Conservation (phyloP, 352 stramenopile genomes). For the Globisporangium perplexum region DNA sequence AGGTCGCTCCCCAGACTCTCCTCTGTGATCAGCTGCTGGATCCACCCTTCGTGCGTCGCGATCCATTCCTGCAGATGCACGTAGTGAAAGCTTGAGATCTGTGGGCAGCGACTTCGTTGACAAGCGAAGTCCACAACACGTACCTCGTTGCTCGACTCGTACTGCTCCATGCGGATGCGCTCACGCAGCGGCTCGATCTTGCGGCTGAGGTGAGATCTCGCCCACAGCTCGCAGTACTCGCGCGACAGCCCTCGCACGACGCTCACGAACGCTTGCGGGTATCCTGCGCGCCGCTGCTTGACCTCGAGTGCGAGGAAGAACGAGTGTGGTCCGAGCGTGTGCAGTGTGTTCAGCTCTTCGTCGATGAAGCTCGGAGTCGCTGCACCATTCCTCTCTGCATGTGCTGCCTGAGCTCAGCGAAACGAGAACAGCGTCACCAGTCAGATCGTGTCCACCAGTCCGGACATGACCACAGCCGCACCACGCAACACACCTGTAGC, state of each 20-base stretch:
- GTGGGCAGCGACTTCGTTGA: background rate
- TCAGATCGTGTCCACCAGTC: no score
- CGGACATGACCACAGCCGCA: background rate
- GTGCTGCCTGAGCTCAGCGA: background rate
- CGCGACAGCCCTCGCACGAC: conserved; percentile 47
- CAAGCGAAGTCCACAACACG: background rate
- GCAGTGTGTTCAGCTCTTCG: conserved; percentile 39
- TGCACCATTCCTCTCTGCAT: background rate
- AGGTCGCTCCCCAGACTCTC: conserved; percentile 32
- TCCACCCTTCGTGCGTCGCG: conserved; percentile 62
- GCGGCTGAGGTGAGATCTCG: conserved; percentile 36
- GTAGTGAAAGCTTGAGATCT: background rate
- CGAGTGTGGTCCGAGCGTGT: conserved; percentile 41
- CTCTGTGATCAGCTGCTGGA: conserved; percentile 55
- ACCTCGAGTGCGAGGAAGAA: conserved; percentile 54
- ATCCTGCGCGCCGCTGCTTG: conserved; percentile 23
- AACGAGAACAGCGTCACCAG: background rate
- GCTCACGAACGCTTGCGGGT: conserved; percentile 45
- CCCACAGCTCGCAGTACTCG: conserved; percentile 70
- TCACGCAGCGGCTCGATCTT: conserved; percentile 66
- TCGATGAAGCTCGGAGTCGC: conserved; percentile 40
- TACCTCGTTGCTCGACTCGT: conserved; percentile 75
- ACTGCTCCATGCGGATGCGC: conserved; percentile 60
- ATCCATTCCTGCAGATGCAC: conserved; percentile 42
- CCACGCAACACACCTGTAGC: conserved; percentile 25